These are phyloP conservation scores for Quercus lobata DNA, from an alignment of 331 rosid species.

Conservation along the genomic window DNA sequence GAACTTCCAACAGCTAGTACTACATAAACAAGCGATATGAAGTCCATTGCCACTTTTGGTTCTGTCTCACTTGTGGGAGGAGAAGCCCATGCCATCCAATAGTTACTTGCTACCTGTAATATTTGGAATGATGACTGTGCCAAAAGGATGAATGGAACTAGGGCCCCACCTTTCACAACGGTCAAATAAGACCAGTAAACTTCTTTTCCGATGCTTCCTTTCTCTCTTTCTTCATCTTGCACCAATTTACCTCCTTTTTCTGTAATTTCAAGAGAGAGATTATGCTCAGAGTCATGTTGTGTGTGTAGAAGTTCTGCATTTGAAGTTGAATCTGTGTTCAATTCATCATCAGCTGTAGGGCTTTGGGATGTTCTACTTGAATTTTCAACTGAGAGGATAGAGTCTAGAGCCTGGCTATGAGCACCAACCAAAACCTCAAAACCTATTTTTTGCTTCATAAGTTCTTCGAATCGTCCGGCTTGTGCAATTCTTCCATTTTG, in stretches of 20 bases:
- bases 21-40: slow-evolving; percentile 55
- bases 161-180: slow-evolving; percentile 54
- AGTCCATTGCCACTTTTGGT: slow-evolving; percentile 46
- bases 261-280: slow-evolving; percentile 42
- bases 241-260: slow-evolving; percentile 70
- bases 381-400: slow-evolving; percentile 61
- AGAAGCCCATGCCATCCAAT: slow-evolving; percentile 98
- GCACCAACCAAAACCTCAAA: slow-evolving; percentile 93
- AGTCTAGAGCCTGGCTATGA: slow-evolving; percentile 82
- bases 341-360: slow-evolving; percentile 41
- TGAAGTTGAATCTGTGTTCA: slow-evolving; percentile 30
- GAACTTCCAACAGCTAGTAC: slow-evolving; percentile 70
- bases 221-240: slow-evolving; percentile 93
- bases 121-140: slow-evolving; percentile 82
- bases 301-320: slow-evolving; percentile 27
- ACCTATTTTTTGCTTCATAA: slow-evolving; percentile 74
- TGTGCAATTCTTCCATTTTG: slow-evolving; percentile 86
- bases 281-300: slow-evolving; percentile 48
- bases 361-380: slow-evolving; percentile 40
- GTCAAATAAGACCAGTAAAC: slow-evolving; percentile 80
- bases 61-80: slow-evolving; percentile 61
- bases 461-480: slow-evolving; percentile 79
- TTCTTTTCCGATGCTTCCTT: slow-evolving; percentile 82
- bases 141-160: slow-evolving; percentile 75
- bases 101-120: slow-evolving; percentile 84